These are phyloP conservation scores for Pythium myriotylum DNA, from an alignment of 352 stramenopile species.

Conservation along the genomic window DNA sequence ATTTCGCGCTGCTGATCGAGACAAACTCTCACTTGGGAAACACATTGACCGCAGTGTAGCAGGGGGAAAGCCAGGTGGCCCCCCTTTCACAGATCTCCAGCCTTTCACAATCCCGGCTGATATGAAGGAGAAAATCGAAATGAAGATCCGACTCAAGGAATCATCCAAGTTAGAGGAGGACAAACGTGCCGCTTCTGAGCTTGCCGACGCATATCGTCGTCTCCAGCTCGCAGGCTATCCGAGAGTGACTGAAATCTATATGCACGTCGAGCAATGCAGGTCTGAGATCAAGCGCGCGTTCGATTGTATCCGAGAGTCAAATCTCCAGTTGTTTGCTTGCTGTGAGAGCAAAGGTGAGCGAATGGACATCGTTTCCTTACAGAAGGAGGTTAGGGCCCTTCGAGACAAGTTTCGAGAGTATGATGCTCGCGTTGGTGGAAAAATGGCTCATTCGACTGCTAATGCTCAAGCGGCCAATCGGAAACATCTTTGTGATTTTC, in stretches of 20 bases:
- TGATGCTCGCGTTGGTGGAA: constrained; percentile 18
- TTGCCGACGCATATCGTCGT: constrained; percentile 63
- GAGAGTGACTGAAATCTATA: constrained; percentile 55
- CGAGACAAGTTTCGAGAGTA: constrained; percentile 41
- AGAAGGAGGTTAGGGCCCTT: constrained; percentile 55
- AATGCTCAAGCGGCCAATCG: too few species aligned
- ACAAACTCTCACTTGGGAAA: constrained; percentile 60
- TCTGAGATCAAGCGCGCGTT: constrained; percentile 71
- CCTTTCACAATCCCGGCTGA: constrained; percentile 79
- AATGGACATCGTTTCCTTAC: constrained; percentile 44
- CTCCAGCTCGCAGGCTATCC: constrained; percentile 65
- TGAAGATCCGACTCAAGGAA: constrained; percentile 62
- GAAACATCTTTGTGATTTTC: not conserved
- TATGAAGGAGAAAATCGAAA: constrained; percentile 79
- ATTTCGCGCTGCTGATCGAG: constrained; percentile 42
- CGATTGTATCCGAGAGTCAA: constrained; percentile 63
- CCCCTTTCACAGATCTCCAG: constrained; percentile 65
- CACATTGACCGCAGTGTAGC: constrained; percentile 43
- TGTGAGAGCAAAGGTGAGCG: constrained; percentile 67
- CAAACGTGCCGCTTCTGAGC: constrained; percentile 41
- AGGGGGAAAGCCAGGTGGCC: constrained; percentile 22
- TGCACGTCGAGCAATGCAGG: constrained; percentile 66
- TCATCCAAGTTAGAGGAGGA: constrained; percentile 52
- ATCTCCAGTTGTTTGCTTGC: constrained; percentile 64
- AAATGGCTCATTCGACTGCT: not conserved